phyloP scores from a whole-genome alignment of 2,329 filamentous ascomycete species.

The Fusarium musae region DNA sequence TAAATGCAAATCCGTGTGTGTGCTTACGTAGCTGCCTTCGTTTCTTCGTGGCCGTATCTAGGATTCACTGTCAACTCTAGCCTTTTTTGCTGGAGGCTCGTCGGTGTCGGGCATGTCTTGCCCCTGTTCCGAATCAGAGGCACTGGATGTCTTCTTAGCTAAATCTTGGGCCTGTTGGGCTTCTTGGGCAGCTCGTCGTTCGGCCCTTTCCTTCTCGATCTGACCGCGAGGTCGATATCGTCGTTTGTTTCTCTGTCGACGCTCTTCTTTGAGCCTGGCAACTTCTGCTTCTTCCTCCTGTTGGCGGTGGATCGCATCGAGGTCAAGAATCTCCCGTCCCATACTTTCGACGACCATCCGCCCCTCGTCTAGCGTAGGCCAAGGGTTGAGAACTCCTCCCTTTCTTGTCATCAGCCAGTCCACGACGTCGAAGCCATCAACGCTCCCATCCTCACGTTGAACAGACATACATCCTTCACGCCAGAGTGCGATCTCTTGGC shows the following conservation, averaged over 20 bases:
- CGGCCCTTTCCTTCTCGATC: conserved; percentile 30
- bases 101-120: not conserved
- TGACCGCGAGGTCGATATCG: conserved; percentile 38
- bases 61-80: not conserved
- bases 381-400: conserved; percentile 29
- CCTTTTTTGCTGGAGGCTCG: not conserved
- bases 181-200: conserved; percentile 17
- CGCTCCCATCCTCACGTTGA: conserved; percentile 22
- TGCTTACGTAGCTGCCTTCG: not conserved
- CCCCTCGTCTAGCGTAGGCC: conserved; percentile 35
- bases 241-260: conserved; percentile 38
- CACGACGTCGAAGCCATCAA: conserved; percentile 34
- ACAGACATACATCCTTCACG: conserved; percentile 27
- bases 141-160: not conserved
- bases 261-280: conserved; percentile 30
- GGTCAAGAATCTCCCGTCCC: conserved; percentile 32
- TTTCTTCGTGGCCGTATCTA: not conserved
- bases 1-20: not conserved
- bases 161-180: not conserved
- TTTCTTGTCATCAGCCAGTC: conserved; percentile 37
- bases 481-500: conserved; percentile 28
- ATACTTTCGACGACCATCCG: conserved; percentile 29
- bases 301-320: conserved; percentile 19
- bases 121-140: not conserved
- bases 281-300: conserved; percentile 28